A percentile compares a stretch with the other conserved stretches of the same genome.
Conservation (phyloP, 1,139 yeast genomes). For the Pichia sp. region DNA sequence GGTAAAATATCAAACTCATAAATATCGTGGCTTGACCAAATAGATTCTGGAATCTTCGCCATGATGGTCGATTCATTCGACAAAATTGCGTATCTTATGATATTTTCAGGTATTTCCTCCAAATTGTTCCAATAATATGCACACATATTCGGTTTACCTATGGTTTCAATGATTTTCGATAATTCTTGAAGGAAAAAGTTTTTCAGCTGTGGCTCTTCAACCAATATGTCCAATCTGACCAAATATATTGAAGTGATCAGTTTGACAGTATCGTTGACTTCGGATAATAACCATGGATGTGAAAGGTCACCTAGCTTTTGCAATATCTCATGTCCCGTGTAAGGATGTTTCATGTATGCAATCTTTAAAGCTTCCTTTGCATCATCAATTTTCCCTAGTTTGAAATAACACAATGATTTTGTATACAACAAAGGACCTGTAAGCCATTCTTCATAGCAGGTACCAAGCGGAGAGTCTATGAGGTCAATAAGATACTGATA, state of each 20-base stretch:
- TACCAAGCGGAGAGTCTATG: conserved; percentile 44
- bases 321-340: conserved; percentile 44
- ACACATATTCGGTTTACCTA: conserved; percentile 14
- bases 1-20: conserved; percentile 68
- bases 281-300: conserved; percentile 14
- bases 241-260: conserved; percentile 44
- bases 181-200: conserved; percentile 43
- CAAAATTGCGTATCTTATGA: conserved; percentile 56
- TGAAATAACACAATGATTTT: conserved; percentile 49
- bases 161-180: conserved; percentile 26
- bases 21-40: conserved; percentile 57
- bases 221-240: conserved; percentile 39
- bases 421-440: conserved; percentile 73
- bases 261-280: conserved; percentile 21
- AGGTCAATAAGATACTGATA: conserved; percentile 53
- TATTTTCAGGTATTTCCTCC: conserved; percentile 43
- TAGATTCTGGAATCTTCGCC: conserved; percentile 54
- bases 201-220: conserved; percentile 38
- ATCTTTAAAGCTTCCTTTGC: conserved; percentile 40
- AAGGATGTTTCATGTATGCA: conserved; percentile 55
- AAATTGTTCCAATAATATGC: conserved; percentile 12
- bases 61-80: conserved; percentile 64
- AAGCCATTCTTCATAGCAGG: conserved; percentile 56
- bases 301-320: conserved; percentile 27
- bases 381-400: conserved; percentile 28